These are phyloP conservation scores for Cladosporium sp. DNA, from an alignment of 2,329 filamentous ascomycete species.

Conservation along the genomic window DNA sequence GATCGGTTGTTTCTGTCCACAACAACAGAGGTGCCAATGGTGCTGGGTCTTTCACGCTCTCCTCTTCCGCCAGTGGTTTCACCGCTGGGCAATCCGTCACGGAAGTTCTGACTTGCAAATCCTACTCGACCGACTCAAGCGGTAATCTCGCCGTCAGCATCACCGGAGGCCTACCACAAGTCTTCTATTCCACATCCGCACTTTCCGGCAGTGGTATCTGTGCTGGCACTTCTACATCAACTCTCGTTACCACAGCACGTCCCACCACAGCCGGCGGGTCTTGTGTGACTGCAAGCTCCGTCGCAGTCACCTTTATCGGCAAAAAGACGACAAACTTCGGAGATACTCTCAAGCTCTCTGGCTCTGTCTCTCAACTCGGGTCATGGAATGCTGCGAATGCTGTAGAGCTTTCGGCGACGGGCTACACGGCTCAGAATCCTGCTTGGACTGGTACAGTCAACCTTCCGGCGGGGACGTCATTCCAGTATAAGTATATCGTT, in stretches of 20 bases:
- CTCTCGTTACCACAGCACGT: constrained; percentile 3
- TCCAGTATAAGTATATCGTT: constrained; percentile 61
- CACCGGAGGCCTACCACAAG: constrained; percentile 30
- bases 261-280: neutral
- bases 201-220: constrained; percentile 5
- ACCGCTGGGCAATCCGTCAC: constrained; percentile 27
- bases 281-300: constrained; percentile 1
- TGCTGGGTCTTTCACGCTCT: constrained; percentile 21
- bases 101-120: constrained; percentile 36
- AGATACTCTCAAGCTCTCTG: constrained; percentile 62
- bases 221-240: constrained; percentile 1
- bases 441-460: constrained; percentile 58
- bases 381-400: constrained; percentile 54
- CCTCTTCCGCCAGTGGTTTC: constrained; percentile 22
- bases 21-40: constrained; percentile 28
- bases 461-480: constrained; percentile 51
- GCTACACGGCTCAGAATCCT: constrained; percentile 57
- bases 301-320: constrained; percentile 10
- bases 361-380: constrained; percentile 58
- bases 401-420: constrained; percentile 54
- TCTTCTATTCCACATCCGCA: constrained; percentile 30
- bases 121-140: constrained; percentile 23
- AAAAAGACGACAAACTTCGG: constrained; percentile 36
- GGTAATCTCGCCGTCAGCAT: constrained; percentile 33
- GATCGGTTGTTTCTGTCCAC: constrained; percentile 37